phyloP scores from a whole-genome alignment of 1,284 basidiomycete genomes.

The Melanopsichium pennsylvanicum region DNA sequence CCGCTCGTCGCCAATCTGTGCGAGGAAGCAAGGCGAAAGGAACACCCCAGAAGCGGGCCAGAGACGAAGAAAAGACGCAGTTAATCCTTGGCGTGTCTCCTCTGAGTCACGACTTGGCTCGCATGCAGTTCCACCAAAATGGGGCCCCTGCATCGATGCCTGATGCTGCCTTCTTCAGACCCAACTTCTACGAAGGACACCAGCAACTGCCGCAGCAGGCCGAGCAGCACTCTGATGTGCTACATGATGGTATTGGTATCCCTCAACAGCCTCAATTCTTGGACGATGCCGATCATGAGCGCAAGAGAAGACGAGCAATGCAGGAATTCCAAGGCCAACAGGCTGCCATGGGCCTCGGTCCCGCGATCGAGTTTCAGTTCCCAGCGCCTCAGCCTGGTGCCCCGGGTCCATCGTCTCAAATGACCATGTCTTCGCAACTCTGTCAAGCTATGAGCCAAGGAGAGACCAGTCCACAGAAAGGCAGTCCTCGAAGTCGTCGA shows the following conservation, averaged over 20 bases:
- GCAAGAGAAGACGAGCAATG: conserved; percentile 24
- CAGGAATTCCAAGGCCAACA: conserved; percentile 5
- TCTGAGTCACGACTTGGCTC: conserved; percentile 31
- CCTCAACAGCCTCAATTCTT: not conserved
- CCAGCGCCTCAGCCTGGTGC: not conserved
- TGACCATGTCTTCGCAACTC: conserved; percentile 1
- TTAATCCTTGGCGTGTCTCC: conserved; percentile 27
- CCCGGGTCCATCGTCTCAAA: not conserved
- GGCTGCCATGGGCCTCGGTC: conserved; percentile 13
- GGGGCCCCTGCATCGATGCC: conserved; percentile 1
- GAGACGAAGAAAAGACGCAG: conserved; percentile 13
- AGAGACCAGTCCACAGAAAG: conserved; percentile 6
- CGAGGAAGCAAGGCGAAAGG: conserved; percentile 12
- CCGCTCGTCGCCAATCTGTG: conserved; percentile 14
- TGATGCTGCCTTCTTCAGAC: conserved; percentile 13
- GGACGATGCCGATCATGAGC: conserved; percentile 16
- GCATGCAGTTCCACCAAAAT: conserved; percentile 31
- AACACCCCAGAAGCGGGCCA: conserved; percentile 25
- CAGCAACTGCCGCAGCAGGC: conserved; percentile 3
- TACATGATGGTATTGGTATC: not conserved
- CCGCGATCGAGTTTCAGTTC: conserved; percentile 23
- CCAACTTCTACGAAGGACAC: conserved; percentile 7
- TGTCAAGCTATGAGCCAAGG: not conserved
- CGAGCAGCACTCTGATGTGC: conserved; percentile 1
- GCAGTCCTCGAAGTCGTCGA: conserved; percentile 11